Evolutionary conservation across 2,329 filamentous ascomycete species (phyloP).

Genomic region (Phaeosphaeriaceae sp.): DNA sequence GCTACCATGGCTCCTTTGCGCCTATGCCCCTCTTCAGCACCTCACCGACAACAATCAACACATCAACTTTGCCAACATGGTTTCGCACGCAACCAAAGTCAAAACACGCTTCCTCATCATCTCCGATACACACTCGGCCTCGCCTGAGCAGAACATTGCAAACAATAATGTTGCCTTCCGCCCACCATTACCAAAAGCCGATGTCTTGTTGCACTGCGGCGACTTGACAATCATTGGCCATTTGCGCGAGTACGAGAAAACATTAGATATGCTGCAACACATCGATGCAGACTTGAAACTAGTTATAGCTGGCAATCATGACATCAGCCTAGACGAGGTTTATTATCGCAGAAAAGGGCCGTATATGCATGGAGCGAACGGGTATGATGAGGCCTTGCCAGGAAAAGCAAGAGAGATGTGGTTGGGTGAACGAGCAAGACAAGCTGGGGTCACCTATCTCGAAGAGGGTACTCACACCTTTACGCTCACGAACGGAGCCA

Average conservation of each 20-base stretch:
- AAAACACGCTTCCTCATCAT: conserved; percentile 54
- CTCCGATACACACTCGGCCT: conserved; percentile 51
- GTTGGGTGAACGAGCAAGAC: conserved; percentile 51
- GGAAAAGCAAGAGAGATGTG: conserved; percentile 54
- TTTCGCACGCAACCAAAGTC: no score
- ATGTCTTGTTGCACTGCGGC: conserved; percentile 65
- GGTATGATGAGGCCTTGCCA: conserved; percentile 25
- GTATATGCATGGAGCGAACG: conserved; percentile 31
- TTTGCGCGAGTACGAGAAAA: conserved; percentile 54
- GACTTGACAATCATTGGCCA: conserved; percentile 63
- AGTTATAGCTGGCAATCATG: conserved; percentile 56
- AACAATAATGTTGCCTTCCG: conserved; percentile 26
- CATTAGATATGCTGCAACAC: conserved; percentile 55
- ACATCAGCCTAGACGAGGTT: conserved; percentile 61
- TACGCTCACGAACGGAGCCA: conserved; percentile 56
- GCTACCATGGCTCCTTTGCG: not conserved
- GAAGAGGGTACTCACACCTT: conserved; percentile 61
- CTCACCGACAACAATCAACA: conserved; percentile 11
- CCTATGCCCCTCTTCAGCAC: not conserved
- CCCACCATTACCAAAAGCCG: conserved; percentile 56
- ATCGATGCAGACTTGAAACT: conserved; percentile 64
- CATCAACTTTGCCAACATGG: conserved; percentile 10
- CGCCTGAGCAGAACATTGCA: conserved; percentile 13
- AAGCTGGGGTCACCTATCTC: conserved; percentile 60
- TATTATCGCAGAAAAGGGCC: conserved; percentile 50